Percentiles rank a stretch among this genome's conserved stretches.
phyloP scores from a whole-genome alignment of 2,329 filamentous ascomycete species.

The Alternaria gaisen region DNA sequence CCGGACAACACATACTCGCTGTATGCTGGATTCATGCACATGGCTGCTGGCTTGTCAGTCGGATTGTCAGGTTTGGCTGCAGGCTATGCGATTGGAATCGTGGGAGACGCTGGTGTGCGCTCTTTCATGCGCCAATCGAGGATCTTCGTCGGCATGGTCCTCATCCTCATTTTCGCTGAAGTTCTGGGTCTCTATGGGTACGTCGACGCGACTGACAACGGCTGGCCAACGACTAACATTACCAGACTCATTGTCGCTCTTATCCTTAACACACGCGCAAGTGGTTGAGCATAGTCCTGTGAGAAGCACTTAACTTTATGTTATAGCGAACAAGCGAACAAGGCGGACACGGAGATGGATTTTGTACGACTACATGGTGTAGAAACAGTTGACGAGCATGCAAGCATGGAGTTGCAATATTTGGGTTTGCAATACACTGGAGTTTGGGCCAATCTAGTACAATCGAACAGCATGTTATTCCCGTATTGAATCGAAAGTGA shows the following conservation, averaged over 20 bases:
- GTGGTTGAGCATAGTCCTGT: conserved; percentile 54
- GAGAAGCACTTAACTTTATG: not conserved
- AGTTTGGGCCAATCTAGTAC: conserved; percentile 26
- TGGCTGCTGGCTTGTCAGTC: conserved; percentile 88
- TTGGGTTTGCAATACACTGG: conserved; percentile 21
- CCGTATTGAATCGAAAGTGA: not conserved
- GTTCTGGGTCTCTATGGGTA: conserved; percentile 97
- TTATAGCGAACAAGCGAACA: not conserved
- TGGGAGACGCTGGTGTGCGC: conserved; percentile 91
- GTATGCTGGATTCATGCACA: conserved; percentile 93
- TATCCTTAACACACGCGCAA: conserved; percentile 89
- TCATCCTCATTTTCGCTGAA: conserved; percentile 98
- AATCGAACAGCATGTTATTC: not conserved
- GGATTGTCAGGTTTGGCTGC: conserved; percentile 52
- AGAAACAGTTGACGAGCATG: conserved; percentile 32
- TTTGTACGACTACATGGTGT: conserved; percentile 44
- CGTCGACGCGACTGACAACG: conserved; percentile 38
- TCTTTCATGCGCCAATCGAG: conserved; percentile 96
- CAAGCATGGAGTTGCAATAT: conserved; percentile 22
- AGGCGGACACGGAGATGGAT: conserved; percentile 7
- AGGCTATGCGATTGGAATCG: conserved; percentile 81
- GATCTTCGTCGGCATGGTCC: conserved; percentile 97
- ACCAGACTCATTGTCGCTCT: conserved; percentile 87
- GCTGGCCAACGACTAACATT: conserved; percentile 21
- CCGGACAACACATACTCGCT: conserved; percentile 75